A percentile compares a stretch with the other conserved stretches of the same genome.
Evolutionary conservation across 176 grass and related monocot species (phyloP).

Genomic region (Aegilops umbellulata): DNA sequence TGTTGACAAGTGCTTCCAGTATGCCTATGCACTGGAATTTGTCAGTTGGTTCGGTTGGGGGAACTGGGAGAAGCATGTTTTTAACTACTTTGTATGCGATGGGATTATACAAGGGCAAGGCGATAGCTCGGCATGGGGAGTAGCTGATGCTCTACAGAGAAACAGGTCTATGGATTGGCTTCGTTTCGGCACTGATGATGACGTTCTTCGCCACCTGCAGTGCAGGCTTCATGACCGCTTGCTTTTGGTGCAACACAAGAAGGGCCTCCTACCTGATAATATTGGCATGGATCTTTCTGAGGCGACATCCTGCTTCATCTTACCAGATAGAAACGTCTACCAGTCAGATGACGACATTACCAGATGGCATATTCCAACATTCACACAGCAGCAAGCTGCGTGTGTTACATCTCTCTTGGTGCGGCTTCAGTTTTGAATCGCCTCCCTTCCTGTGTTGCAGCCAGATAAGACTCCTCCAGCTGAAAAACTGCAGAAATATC

Average conservation of each 20-base stretch:
- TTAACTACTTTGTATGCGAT: neutral
- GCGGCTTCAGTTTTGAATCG: slow-evolving; percentile 11
- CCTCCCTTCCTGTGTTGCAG: neutral
- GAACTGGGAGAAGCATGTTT: neutral
- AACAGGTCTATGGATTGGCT: neutral
- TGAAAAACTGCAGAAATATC: neutral
- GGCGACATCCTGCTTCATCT: neutral
- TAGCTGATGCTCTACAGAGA: neutral
- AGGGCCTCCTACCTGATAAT: accelerated
- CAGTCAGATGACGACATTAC: neutral
- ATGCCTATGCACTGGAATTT: neutral
- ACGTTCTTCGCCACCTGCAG: too few species aligned
- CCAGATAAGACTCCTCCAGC: neutral
- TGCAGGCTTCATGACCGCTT: neutral
- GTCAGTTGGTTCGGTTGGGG: too few species aligned
- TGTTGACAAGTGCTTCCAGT: neutral
- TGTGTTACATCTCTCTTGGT: neutral
- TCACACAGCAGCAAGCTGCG: neutral
- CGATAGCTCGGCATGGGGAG: neutral
- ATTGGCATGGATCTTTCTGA: neutral
- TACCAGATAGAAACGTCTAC: too few species aligned
- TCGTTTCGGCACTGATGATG: accelerated
- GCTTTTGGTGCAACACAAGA: neutral
- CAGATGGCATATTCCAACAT: neutral
- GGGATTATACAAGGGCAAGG: neutral